Conservation (phyloP, 257 asterid genomes). For the Mitragyna speciosa region DNA sequence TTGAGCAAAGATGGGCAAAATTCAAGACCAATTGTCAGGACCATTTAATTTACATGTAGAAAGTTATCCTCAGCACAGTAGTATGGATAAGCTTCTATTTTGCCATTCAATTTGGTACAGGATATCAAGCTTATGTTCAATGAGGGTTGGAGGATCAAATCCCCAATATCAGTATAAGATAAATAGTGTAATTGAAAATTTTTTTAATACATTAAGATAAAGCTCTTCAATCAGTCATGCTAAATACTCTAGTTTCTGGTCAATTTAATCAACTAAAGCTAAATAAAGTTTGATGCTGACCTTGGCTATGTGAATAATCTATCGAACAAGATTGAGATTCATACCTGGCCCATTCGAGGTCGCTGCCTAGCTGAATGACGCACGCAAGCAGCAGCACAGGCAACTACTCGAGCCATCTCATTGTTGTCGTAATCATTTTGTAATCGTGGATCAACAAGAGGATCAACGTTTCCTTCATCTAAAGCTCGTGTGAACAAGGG, state of each 20-base stretch:
- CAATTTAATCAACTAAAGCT: not conserved
- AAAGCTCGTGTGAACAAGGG: slow-evolving; percentile 68
- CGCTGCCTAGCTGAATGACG: slow-evolving; percentile 90
- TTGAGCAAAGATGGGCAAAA: not conserved
- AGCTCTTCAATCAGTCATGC: not conserved
- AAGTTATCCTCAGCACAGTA: not conserved
- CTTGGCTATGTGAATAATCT: not conserved
- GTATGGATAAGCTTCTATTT: not conserved
- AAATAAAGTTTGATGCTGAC: not conserved
- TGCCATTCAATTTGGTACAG: not conserved
- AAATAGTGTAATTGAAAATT: no score
- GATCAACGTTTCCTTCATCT: slow-evolving; percentile 63
- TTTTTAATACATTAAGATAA: not conserved
- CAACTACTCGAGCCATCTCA: slow-evolving; percentile 83
- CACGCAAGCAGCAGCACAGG: slow-evolving; percentile 83
- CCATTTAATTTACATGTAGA: not conserved
- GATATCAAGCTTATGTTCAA: not conserved
- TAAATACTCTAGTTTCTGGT: not conserved
- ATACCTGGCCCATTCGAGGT: slow-evolving; percentile 88
- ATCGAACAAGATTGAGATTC: not conserved
- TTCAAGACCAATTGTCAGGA: not conserved
- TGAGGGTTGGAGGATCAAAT: not conserved
- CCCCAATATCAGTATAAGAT: not conserved
- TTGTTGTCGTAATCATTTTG: slow-evolving; percentile 40
- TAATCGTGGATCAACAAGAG: slow-evolving; percentile 56